Evolutionary conservation across 2,329 filamentous ascomycete species (phyloP).

Genomic region (Coleophoma eucalyptorum): DNA sequence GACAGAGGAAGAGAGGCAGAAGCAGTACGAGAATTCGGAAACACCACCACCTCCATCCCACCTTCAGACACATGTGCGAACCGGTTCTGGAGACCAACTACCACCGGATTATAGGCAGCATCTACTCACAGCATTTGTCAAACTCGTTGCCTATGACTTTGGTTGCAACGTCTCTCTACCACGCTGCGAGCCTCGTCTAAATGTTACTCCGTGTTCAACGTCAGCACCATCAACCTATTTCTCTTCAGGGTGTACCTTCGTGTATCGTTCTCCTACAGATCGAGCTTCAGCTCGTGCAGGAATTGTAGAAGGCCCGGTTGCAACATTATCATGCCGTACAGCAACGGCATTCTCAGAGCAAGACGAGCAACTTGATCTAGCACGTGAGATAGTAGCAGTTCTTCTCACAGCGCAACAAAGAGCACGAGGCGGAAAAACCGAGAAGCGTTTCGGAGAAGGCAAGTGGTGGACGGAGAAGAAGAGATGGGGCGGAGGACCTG

Average conservation of each 20-base stretch:
- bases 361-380: slow-evolving; percentile 60
- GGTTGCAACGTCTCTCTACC: slow-evolving; percentile 56
- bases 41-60: slow-evolving; percentile 14
- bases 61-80: slow-evolving; percentile 35
- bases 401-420: slow-evolving; percentile 63
- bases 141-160: slow-evolving; percentile 63
- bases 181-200: slow-evolving; percentile 55
- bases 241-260: slow-evolving; percentile 53
- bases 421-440: slow-evolving; percentile 50
- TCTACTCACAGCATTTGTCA: slow-evolving; percentile 56
- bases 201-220: slow-evolving; percentile 36
- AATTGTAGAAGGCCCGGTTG: slow-evolving; percentile 58
- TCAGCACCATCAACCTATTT: slow-evolving; percentile 39
- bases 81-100: slow-evolving; percentile 49
- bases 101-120: slow-evolving; percentile 54
- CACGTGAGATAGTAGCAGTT: slow-evolving; percentile 55
- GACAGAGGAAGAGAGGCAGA: slow-evolving; percentile 10
- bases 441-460: slow-evolving; percentile 52
- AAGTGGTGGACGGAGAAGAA: slow-evolving; percentile 59
- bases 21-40: slow-evolving; percentile 9
- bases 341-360: slow-evolving; percentile 47
- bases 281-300: slow-evolving; percentile 56
- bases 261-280: slow-evolving; percentile 57
- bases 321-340: slow-evolving; percentile 54
- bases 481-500: slow-evolving; percentile 60